These are phyloP conservation scores for Passalora sequoiae DNA, from an alignment of 2,329 filamentous ascomycete species.

Conservation along the genomic window DNA sequence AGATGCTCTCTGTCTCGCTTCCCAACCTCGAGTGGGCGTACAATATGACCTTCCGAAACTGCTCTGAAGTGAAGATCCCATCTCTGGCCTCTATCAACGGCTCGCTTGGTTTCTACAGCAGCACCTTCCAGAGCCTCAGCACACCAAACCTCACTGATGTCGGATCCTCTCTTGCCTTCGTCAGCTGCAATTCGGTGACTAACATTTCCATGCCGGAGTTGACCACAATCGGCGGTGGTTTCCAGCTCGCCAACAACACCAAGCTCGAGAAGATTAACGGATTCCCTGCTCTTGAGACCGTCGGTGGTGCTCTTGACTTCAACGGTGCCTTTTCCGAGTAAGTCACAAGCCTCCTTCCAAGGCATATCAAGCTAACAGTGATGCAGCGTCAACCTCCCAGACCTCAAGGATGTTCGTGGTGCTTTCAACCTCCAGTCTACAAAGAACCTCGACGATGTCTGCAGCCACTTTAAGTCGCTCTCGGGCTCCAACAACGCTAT, in stretches of 20 bases:
- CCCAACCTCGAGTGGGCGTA: slow-evolving; percentile 71
- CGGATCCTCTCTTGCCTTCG: slow-evolving; percentile 54
- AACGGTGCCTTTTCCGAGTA: slow-evolving; percentile 79
- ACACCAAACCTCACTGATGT: slow-evolving; percentile 68
- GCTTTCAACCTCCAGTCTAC: slow-evolving; percentile 49
- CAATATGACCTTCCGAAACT: slow-evolving; percentile 79
- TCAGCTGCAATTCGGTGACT: slow-evolving; percentile 52
- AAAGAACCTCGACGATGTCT: slow-evolving; percentile 38
- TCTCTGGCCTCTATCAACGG: slow-evolving; percentile 67
- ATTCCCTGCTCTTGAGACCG: slow-evolving; percentile 62
- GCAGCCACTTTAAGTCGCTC: slow-evolving; percentile 40
- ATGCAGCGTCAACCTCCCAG: slow-evolving; percentile 63
- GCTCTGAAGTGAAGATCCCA: slow-evolving; percentile 67
- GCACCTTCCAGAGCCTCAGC: slow-evolving; percentile 59
- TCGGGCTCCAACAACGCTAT: slow-evolving; percentile 38
- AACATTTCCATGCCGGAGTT: slow-evolving; percentile 75
- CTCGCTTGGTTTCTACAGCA: slow-evolving; percentile 78
- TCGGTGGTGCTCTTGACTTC: slow-evolving; percentile 78
- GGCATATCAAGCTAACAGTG: slow-evolving; percentile 29
- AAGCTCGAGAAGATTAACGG: slow-evolving; percentile 59
- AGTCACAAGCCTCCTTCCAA: slow-evolving; percentile 40
- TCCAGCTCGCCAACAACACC: slow-evolving; percentile 89
- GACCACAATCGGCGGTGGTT: slow-evolving; percentile 66
- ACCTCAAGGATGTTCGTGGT: slow-evolving; percentile 43
- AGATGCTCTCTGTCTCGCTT: slow-evolving; percentile 65